Evolutionary conservation across 768 basidiomycete genomes (phyloP).

Genomic region (Termitomyces titanicus): DNA sequence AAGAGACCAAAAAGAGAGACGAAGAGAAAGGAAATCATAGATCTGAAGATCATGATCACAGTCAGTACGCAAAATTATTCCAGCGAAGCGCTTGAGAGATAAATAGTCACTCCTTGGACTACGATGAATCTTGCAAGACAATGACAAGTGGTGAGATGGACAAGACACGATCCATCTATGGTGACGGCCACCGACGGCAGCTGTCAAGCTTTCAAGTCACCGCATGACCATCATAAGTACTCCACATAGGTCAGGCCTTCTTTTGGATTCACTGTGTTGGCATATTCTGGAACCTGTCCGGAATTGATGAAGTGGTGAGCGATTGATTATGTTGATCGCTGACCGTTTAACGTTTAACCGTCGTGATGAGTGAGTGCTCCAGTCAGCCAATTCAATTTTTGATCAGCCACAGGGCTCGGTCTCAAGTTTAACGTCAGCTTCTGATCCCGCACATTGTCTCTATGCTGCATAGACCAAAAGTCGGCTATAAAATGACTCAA

Average conservation of each 20-base stretch:
- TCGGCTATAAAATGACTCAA: not conserved
- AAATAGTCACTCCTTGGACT: not conserved
- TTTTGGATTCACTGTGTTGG: not conserved
- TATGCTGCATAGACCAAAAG: not conserved
- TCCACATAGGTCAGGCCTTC: not conserved
- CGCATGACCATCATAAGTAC: too few species aligned
- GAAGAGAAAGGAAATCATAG: slow-evolving; percentile 19
- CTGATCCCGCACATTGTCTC: not conserved
- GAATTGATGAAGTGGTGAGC: not conserved
- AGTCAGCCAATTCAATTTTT: too few species aligned
- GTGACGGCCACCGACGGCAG: not conserved
- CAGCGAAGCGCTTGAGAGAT: not conserved
- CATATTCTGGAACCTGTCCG: not conserved
- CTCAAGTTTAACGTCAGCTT: too few species aligned
- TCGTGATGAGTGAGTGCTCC: not conserved
- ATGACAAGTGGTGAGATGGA: not conserved
- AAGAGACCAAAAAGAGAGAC: slow-evolving; percentile 18
- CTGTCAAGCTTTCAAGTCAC: not conserved
- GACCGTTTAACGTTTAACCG: too few species aligned
- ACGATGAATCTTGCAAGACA: not conserved
- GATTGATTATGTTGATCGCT: too few species aligned
- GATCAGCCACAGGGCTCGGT: too few species aligned
- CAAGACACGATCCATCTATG: not conserved
- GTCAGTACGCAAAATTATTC: not conserved
- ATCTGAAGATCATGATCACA: slow-evolving; percentile 17